Conservation (phyloP, 495 filamentous ascomycete genomes). For the Jackrogersella multiformis region DNA sequence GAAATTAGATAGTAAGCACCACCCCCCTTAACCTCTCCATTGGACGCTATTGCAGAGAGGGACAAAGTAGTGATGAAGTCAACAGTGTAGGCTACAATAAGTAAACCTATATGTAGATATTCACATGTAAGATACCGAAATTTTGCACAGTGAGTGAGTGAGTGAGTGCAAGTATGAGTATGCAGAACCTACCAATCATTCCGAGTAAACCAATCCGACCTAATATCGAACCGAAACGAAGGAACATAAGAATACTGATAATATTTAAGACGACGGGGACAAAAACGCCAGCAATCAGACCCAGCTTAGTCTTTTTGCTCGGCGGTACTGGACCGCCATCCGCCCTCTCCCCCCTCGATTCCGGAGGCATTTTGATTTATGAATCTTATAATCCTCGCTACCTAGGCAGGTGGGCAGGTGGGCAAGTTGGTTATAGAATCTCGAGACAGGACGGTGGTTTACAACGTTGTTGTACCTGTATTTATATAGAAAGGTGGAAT, state of each 20-base stretch:
- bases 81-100: constrained; percentile 75
- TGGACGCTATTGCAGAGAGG: constrained; percentile 87
- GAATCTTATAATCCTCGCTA: neutral
- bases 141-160: constrained; percentile 8
- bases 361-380: constrained; percentile 35
- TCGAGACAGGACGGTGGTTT: neutral
- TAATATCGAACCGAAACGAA: constrained; percentile 81
- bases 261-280: constrained; percentile 88
- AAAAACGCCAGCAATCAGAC: constrained; percentile 82
- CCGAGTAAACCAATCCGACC: constrained; percentile 82
- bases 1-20: constrained; percentile 93
- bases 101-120: constrained; percentile 67
- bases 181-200: constrained; percentile 70
- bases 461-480: neutral
- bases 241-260: constrained; percentile 93
- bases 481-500: neutral
- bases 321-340: constrained; percentile 17
- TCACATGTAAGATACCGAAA: constrained; percentile 19
- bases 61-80: constrained; percentile 87
- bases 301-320: constrained; percentile 66
- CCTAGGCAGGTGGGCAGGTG: too few species aligned
- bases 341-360: constrained; percentile 34
- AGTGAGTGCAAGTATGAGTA: too few species aligned
- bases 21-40: constrained; percentile 87
- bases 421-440: neutral